Evolutionary conservation across 108 stramenopile genomes (phyloP), one percentile per base, ranked within the genome.

Genomic region (Fragilaria radians): DNA sequence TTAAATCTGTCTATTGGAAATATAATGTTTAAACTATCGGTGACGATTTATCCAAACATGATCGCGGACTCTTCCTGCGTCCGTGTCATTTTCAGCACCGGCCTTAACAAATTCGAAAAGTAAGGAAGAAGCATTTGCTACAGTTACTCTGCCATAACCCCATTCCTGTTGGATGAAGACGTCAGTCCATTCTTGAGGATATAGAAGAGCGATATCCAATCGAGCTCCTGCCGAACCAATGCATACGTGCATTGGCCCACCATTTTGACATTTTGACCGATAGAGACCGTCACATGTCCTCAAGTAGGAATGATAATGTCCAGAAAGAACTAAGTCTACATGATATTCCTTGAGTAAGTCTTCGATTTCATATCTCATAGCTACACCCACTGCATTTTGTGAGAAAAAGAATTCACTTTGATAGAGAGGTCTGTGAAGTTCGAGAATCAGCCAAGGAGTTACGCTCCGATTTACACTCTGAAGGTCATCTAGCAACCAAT

Each of bases 391-490:
- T 11, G 48, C 56, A 48, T 68, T 74, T 45, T 74, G 52, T 9
- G 65, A 57, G 14, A 30, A 46, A 32, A 54, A 51, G 21, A 48
- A 62, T 62, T 70, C 64, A 28, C 48, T 42, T 54, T 77, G 65
- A 59, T 94, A 94, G 69, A 94, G 57, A 19, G 93, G 89, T 1
- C 89, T 70, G 66, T 91, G 89, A 50, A 73, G 57, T 63, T 89
- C 86, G 9, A 94, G 61, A 52, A 94, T 65, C 3, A 94, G 59
- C 93, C 93, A 94, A 19, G 93, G 93, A 25, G 83, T 86, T 23
- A 63, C 29, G 4, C 54, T 59, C 52, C 93, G 66, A 63, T 94
- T 73, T 2, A 87, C 72, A 7, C 55, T 48, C 14, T 29, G 11
- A 28, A 94, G 66, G 32, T 81, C 81, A 22, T 52, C 46, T 61